Evolutionary conservation across 2,329 filamentous ascomycete species (phyloP).

Genomic region (Alternaria solani): DNA sequence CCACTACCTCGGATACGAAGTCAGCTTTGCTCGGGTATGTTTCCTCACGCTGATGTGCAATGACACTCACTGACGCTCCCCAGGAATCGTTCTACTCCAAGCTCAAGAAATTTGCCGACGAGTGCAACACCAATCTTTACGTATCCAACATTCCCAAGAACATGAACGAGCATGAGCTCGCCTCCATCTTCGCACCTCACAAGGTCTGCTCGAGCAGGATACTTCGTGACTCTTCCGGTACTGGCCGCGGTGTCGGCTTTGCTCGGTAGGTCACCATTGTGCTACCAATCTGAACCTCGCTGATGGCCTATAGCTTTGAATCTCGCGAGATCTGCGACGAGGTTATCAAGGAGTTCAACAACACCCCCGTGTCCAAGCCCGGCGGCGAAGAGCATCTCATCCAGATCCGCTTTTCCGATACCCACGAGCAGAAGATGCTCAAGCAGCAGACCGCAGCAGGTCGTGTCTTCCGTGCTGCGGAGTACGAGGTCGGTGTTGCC

Average conservation of each 20-base stretch:
- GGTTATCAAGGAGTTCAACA: constrained; percentile 87
- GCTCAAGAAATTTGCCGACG: constrained; percentile 94
- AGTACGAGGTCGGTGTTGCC: constrained; percentile 69
- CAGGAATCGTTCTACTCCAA: constrained; percentile 96
- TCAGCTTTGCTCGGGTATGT: constrained; percentile 90
- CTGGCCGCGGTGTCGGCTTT: constrained; percentile 96
- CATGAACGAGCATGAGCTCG: constrained; percentile 86
- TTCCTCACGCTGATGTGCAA: not conserved
- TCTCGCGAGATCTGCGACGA: constrained; percentile 87
- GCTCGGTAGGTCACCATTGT: constrained; percentile 72
- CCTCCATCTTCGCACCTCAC: constrained; percentile 79
- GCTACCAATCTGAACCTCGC: not conserved
- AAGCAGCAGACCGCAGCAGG: constrained; percentile 96
- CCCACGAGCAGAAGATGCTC: constrained; percentile 92
- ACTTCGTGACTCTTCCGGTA: constrained; percentile 87
- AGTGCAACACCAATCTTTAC: constrained; percentile 91
- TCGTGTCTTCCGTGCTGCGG: constrained; percentile 93
- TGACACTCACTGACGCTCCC: constrained; percentile 24
- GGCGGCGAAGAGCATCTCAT: constrained; percentile 78
- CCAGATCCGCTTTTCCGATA: constrained; percentile 96
- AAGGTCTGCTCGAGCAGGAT: constrained; percentile 94
- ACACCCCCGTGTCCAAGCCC: constrained; percentile 64
- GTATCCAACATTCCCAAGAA: constrained; percentile 95
- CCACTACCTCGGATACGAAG: constrained; percentile 93
- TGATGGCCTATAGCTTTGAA: constrained; percentile 75